A percentile compares a stretch with the other conserved stretches of the same genome.
phyloP scores from a whole-genome alignment of 306 rosid genomes.

The Citrullus mucosospermus region DNA sequence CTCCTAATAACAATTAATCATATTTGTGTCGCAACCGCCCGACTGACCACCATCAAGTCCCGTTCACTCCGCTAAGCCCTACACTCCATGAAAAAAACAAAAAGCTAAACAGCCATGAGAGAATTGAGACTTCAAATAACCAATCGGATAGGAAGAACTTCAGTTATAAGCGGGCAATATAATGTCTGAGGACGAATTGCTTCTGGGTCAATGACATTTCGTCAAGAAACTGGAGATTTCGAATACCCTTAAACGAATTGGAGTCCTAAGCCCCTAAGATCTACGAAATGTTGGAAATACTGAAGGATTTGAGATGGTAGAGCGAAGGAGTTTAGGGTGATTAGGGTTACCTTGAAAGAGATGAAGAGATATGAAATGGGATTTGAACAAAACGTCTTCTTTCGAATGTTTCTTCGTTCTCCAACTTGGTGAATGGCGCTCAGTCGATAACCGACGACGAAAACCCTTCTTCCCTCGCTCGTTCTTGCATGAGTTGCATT shows the following conservation, averaged over 20 bases:
- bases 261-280: neutral
- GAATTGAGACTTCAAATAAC: neutral
- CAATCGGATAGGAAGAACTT: neutral
- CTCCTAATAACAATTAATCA: neutral
- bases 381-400: neutral
- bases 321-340: neutral
- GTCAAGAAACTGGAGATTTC: neutral
- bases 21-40: neutral
- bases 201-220: neutral
- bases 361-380: neutral
- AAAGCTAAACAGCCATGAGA: neutral
- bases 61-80: neutral
- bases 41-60: neutral
- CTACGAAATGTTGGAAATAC: neutral
- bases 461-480: conserved; percentile 12
- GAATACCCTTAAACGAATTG: neutral
- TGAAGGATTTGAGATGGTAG: neutral
- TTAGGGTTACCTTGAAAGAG: conserved; percentile 10
- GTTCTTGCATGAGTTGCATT: conserved; percentile 5
- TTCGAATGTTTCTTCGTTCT: neutral
- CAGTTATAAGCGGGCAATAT: neutral
- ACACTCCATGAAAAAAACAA: neutral
- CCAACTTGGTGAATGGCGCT: neutral
- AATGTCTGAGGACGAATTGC: neutral
- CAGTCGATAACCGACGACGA: conserved; percentile 12